Percentiles rank a stretch among this genome's conserved stretches.
Evolutionary conservation across 305 asterid species (phyloP).

Genomic region (Fraxinus platypoda): DNA sequence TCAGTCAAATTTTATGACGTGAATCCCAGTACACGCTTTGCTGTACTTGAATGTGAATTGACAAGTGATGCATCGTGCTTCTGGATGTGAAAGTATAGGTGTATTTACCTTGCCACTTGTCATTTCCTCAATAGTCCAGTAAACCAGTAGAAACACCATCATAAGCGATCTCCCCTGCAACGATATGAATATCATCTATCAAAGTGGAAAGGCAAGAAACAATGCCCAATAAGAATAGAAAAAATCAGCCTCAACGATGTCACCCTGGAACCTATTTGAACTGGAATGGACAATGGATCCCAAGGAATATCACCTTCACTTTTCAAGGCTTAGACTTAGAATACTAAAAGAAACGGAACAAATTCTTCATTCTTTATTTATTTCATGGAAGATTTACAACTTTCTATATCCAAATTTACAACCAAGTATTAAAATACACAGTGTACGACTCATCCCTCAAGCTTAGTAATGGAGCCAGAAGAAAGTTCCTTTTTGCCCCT

Average conservation of each 20-base stretch:
- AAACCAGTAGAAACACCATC: neutral
- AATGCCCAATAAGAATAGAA: neutral
- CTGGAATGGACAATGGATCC: neutral
- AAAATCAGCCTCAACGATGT: neutral
- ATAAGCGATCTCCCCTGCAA: neutral
- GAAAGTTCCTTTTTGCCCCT: constrained; percentile 43
- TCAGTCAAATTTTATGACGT: neutral
- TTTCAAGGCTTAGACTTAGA: neutral
- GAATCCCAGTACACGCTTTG: neutral
- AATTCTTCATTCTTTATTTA: neutral
- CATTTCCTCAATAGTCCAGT: neutral
- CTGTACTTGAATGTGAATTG: neutral
- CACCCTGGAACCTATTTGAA: neutral
- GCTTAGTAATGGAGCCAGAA: constrained; percentile 47
- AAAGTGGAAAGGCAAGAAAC: neutral
- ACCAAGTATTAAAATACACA: constrained; percentile 41
- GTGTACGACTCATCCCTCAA: constrained; percentile 58
- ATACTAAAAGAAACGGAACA: neutral
- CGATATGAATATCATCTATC: neutral
- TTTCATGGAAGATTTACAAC: neutral
- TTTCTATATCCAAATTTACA: constrained; percentile 2
- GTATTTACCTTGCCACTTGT: neutral
- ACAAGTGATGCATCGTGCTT: neutral
- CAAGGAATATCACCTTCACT: neutral
- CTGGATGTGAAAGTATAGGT: neutral